phyloP scores from a whole-genome alignment of 345 rosid species.

The Acer negundo region DNA sequence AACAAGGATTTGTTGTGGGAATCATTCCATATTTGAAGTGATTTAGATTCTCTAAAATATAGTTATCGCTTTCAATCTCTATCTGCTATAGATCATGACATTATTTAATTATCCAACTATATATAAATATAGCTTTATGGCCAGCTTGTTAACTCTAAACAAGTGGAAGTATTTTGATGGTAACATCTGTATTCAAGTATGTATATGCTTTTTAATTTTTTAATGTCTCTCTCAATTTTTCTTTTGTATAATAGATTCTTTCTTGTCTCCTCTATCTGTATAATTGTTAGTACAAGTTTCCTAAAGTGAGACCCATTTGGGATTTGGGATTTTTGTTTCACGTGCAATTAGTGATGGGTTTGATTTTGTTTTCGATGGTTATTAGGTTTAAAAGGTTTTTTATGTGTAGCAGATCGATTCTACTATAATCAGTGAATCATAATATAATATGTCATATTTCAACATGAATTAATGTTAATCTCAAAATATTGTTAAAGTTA shows the following conservation, averaged over 20 bases:
- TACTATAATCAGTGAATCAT: background rate
- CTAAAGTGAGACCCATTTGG: slow-evolving; percentile 5
- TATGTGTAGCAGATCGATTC: background rate
- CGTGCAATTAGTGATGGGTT: background rate
- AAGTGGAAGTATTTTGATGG: background rate
- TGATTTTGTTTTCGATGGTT: background rate
- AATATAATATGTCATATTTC: background rate
- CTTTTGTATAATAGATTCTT: background rate
- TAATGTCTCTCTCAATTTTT: background rate
- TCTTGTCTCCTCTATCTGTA: slow-evolving; percentile 2
- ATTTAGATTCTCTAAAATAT: background rate
- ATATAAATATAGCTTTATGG: background rate
- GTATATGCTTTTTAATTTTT: background rate
- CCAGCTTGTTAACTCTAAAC: background rate
- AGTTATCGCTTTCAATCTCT: background rate
- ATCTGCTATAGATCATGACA: too few species aligned
- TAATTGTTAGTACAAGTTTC: background rate
- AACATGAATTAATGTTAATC: background rate
- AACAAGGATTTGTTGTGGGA: background rate
- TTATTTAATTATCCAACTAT: background rate
- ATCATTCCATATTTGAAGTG: background rate
- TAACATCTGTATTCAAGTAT: background rate
- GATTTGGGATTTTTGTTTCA: background rate
- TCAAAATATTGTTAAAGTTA: background rate
- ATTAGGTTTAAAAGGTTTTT: background rate